These are phyloP conservation scores for Hypoxylon crocopeplum DNA, from an alignment of 495 filamentous ascomycete species.

Conservation along the genomic window DNA sequence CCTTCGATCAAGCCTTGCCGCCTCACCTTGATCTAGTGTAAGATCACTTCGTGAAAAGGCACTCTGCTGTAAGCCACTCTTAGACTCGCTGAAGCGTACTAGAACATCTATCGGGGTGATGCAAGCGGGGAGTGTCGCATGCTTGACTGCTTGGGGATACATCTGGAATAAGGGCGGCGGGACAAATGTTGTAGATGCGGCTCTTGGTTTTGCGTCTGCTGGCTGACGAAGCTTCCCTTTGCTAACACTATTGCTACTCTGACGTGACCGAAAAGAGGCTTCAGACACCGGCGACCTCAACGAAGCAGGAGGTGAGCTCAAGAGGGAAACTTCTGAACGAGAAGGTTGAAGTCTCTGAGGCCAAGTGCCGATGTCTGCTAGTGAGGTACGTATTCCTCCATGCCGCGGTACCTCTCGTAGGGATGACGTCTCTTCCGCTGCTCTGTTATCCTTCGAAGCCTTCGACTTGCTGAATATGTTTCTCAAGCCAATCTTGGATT, in stretches of 20 bases:
- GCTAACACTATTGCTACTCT: slow-evolving; percentile 9
- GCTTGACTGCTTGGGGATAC: slow-evolving; percentile 80
- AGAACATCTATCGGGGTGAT: slow-evolving; percentile 64
- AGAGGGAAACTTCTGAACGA: slow-evolving; percentile 49
- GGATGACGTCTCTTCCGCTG: slow-evolving; percentile 31
- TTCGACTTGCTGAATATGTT: slow-evolving; percentile 55
- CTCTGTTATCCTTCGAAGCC: slow-evolving; percentile 35
- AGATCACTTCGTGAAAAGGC: slow-evolving; percentile 45
- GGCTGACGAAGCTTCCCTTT: slow-evolving; percentile 18
- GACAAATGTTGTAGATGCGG: slow-evolving; percentile 62
- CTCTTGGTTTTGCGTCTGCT: slow-evolving; percentile 14
- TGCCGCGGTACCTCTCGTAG: slow-evolving; percentile 34
- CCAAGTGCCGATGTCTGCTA: slow-evolving; percentile 53
- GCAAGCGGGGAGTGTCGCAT: slow-evolving; percentile 59
- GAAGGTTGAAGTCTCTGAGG: slow-evolving; percentile 47
- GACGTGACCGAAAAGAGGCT: slow-evolving; percentile 6
- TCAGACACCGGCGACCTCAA: slow-evolving; percentile 13
- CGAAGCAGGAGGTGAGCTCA: slow-evolving; percentile 24
- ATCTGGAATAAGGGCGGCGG: slow-evolving; percentile 88
- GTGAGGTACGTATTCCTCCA: slow-evolving; percentile 50
- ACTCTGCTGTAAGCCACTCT: slow-evolving; percentile 51
- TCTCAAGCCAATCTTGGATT: slow-evolving; percentile 58
- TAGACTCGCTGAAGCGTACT: slow-evolving; percentile 64
- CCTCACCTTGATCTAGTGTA: slow-evolving; percentile 34
- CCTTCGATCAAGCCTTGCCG: slow-evolving; percentile 39